A percentile compares a stretch with the other conserved stretches of the same genome.
phyloP scores from a whole-genome alignment of 495 filamentous ascomycete species.

The Cenococcum geophilum region DNA sequence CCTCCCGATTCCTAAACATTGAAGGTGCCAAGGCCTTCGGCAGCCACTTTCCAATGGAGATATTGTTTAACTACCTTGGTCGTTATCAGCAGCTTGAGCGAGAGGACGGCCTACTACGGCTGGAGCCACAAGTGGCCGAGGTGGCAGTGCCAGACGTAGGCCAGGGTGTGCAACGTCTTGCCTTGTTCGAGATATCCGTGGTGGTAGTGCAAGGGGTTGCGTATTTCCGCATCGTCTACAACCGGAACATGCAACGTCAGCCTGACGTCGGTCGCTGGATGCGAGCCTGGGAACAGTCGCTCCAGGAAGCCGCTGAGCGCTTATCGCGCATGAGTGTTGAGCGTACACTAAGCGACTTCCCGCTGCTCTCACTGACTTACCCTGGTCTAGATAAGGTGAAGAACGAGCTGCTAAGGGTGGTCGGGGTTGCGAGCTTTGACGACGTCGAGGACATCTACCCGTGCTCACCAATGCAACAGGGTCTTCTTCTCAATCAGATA shows the following conservation, averaged over 20 bases:
- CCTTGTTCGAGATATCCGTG: constrained; percentile 31
- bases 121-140: constrained; percentile 33
- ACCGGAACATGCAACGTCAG: constrained; percentile 33
- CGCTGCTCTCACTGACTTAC: constrained; percentile 35
- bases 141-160: constrained; percentile 21
- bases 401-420: constrained; percentile 4
- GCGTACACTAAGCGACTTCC: constrained; percentile 34
- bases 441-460: constrained; percentile 44
- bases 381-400: constrained; percentile 27
- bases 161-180: not conserved
- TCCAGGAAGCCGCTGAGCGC: constrained; percentile 17
- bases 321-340: constrained; percentile 17
- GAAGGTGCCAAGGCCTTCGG: constrained; percentile 19
- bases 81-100: constrained; percentile 41
- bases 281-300: constrained; percentile 23
- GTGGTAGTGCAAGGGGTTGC: constrained; percentile 23
- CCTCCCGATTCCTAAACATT: constrained; percentile 23
- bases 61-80: constrained; percentile 46
- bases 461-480: constrained; percentile 43
- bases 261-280: constrained; percentile 37
- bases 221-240: constrained; percentile 35
- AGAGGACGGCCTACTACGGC: constrained; percentile 28
- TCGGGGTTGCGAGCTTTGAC: constrained; percentile 25
- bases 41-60: constrained; percentile 34
- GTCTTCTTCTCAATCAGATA: constrained; percentile 45